Evolutionary conservation across 192 early-diverging fungal genomes (phyloP).

Genomic region (Piromyces sp.): DNA sequence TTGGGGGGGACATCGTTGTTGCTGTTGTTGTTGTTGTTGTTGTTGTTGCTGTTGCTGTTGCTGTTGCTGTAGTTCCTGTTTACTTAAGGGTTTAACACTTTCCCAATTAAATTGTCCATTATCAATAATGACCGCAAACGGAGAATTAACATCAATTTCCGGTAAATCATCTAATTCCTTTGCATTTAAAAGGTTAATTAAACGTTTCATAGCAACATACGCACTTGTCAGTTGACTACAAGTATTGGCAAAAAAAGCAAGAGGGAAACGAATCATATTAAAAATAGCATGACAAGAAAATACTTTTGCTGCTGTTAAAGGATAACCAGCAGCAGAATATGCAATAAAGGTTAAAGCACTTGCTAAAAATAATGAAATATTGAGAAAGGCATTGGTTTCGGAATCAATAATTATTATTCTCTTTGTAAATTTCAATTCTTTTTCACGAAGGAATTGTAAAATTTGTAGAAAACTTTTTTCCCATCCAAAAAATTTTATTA

Average conservation of each 20-base stretch:
- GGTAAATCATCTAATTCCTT: not conserved
- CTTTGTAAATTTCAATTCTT: slow-evolving; percentile 26
- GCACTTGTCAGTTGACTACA: not conserved
- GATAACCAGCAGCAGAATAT: slow-evolving; percentile 4
- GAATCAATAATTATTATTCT: not conserved
- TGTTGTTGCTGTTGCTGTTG: no score
- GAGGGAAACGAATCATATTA: not conserved
- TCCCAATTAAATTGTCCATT: not conserved
- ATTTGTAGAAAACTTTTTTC: slow-evolving; percentile 51
- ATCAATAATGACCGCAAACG: not conserved
- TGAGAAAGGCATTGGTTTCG: not conserved
- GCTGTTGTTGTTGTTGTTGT: no score
- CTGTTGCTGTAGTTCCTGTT: no score
- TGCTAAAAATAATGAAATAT: not conserved
- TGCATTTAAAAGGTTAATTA: not conserved
- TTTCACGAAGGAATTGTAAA: slow-evolving; percentile 41
- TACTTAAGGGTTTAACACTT: slow-evolving; percentile 3
- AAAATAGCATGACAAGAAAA: slow-evolving; percentile 19
- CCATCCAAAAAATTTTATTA: slow-evolving; percentile 88
- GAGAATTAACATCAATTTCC: not conserved
- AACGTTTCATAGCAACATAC: not conserved
- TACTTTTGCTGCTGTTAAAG: slow-evolving; percentile 15
- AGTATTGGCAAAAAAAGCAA: not conserved
- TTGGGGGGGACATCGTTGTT: no score
- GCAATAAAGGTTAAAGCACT: not conserved